These are phyloP conservation scores for Rhizophora mangle DNA, from an alignment of 345 rosid genomes.

Conservation along the genomic window DNA sequence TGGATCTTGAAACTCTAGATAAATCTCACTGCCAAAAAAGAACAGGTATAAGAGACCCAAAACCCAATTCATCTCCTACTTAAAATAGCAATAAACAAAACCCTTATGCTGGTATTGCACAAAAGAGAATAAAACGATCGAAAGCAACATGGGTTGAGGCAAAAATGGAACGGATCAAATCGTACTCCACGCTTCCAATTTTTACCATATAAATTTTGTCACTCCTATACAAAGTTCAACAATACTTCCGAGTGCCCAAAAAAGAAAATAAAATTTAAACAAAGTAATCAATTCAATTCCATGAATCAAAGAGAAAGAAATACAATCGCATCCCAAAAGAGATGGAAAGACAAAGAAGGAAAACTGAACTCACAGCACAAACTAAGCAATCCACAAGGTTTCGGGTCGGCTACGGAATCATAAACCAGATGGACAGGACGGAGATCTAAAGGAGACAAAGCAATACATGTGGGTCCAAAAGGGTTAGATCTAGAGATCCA, in stretches of 20 bases:
- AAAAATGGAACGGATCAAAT: conserved; percentile 22
- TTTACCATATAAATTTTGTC: neutral
- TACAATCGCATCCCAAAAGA: neutral
- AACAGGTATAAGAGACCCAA: conserved; percentile 1
- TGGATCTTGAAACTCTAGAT: neutral
- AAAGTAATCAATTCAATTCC: conserved; percentile 18
- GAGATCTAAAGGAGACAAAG: conserved; percentile 53
- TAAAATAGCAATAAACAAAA: neutral
- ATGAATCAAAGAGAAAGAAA: neutral
- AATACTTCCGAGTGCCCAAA: neutral
- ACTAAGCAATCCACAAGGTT: conserved; percentile 14
- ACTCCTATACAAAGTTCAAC: neutral
- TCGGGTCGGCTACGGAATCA: conserved; percentile 32
- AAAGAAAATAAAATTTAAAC: neutral
- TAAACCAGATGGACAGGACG: conserved; percentile 33
- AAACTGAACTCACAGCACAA: conserved; percentile 32
- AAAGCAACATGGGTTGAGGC: neutral
- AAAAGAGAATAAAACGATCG: conserved; percentile 10
- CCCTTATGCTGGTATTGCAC: conserved; percentile 4
- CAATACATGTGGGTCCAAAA: conserved; percentile 38
- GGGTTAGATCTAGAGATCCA: conserved; percentile 55
- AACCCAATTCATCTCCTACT: conserved; percentile 17
- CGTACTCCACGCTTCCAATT: conserved; percentile 19
- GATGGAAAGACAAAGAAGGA: neutral
- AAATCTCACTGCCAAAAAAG: neutral